Base-by-base conservation (phyloP, 2,329 filamentous ascomycete genomes). In the Cadophora gregata region DNA sequence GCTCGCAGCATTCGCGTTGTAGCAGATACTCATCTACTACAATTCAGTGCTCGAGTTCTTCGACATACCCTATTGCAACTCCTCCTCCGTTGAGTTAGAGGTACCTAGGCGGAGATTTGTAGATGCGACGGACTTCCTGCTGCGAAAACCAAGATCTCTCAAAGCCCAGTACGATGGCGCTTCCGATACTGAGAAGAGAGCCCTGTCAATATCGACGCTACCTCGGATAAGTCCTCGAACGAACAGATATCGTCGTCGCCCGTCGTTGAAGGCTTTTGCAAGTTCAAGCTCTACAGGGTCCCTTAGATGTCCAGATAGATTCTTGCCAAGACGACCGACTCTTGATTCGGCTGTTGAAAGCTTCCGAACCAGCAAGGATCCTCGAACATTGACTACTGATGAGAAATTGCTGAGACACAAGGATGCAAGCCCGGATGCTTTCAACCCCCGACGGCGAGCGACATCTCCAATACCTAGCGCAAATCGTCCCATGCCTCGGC, bases 281-380 rank as follows among this genome's bases (percentile, higher is more conserved):
- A 74, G 62, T 21, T 65, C 61, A 21, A 69, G 63, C 21, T 72
- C 70, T 0, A 56, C 53, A 2, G 61, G 69, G 14, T 74, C 72
- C n/a, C 31, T 72, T 12, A 67, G 69, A 60, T 68, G 80, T 12
- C 83, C 83, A 25, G 88, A 90, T 75, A 82, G 88, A 31, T 90
- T 89, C 73, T 83, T 90, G 53, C 81, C 85, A 62, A 80, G 83
- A 58, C 79, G 80, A 59, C 79, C 79, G 56, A 76, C 77, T 5
- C 77, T 79, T 25, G 72, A 78, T 42, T 77, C 81, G 19, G 78
- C 81, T 27, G 80, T 67, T 19, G 66, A 84, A 63, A 83, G 80
- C 56, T 88, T 85, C 70, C 82, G 81, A 66, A 71, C 86, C 33
- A 83, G 81, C 70, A 87, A 84, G 71, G 77, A 80, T 56, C 77